Evolutionary conservation across 2,329 filamentous ascomycete species (phyloP).

Genomic region (Bipolaris sorokiniana): DNA sequence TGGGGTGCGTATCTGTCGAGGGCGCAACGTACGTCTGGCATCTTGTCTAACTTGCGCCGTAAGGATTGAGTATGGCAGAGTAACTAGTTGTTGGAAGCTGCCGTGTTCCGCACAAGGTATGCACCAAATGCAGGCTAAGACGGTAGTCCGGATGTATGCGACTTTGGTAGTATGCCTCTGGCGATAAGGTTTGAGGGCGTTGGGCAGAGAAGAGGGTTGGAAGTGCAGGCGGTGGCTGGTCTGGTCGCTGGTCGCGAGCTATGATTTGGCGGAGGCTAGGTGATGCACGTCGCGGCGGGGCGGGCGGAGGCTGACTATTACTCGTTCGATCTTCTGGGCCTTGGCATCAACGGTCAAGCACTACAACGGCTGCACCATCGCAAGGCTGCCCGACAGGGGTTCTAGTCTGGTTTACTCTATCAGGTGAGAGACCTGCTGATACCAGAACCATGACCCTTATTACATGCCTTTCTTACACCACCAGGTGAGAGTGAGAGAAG

Average conservation of each 20-base stretch:
- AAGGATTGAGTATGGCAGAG: conserved; percentile 4
- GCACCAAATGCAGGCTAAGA: not conserved
- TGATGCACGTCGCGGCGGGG: conserved; percentile 20
- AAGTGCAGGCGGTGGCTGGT: conserved; percentile 28
- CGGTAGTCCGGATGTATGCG: conserved; percentile 1
- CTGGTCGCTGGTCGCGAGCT: conserved; percentile 28
- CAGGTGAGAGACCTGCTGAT: too few species aligned
- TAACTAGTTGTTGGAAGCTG: conserved; percentile 1
- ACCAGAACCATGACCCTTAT: too few species aligned
- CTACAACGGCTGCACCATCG: conserved; percentile 8
- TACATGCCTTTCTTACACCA: too few species aligned
- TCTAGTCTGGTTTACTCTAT: not conserved
- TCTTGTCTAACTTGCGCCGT: conserved; percentile 36
- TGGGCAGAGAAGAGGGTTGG: conserved; percentile 19
- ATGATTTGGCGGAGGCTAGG: conserved; percentile 25
- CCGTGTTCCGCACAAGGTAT: not conserved
- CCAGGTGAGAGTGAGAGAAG: not conserved
- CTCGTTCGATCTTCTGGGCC: conserved; percentile 13
- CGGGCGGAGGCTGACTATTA: conserved; percentile 11
- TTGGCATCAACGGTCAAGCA: conserved; percentile 24
- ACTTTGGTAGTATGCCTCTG: conserved; percentile 2
- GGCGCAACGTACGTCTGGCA: conserved; percentile 53
- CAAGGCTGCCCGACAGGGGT: conserved; percentile 8
- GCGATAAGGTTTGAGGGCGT: conserved; percentile 21
- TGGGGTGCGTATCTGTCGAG: not conserved